Conservation (phyloP, 331 rosid species). For the Quercus phellos region DNA sequence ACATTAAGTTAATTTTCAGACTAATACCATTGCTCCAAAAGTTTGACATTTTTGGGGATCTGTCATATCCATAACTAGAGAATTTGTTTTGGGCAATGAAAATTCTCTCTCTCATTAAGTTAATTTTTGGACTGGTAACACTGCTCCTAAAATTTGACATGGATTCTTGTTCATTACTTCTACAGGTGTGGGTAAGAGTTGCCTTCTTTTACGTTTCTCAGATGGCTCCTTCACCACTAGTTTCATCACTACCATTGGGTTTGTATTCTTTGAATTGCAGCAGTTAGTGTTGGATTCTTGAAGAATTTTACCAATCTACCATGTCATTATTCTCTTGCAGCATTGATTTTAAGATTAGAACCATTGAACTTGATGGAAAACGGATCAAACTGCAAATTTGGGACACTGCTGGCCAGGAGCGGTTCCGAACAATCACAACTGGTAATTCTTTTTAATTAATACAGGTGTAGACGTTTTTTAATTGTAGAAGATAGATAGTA, state of each 20-base stretch:
- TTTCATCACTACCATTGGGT: conserved; percentile 96
- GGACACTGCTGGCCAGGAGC: conserved; percentile 99
- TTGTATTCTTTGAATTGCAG: conserved; percentile 18
- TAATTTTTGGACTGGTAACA: not conserved
- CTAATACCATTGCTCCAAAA: not conserved
- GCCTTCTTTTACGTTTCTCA: conserved; percentile 92
- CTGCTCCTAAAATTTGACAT: not conserved
- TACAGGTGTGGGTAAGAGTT: conserved; percentile 99
- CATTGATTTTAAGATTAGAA: conserved; percentile 86
- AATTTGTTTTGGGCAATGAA: not conserved
- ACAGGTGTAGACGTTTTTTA: not conserved
- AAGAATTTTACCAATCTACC: conserved; percentile 20
- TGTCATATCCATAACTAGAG: not conserved
- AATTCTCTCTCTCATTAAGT: not conserved
- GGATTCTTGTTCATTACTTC: conserved; percentile 13
- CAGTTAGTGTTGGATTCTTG: not conserved
- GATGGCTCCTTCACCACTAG: conserved; percentile 95
- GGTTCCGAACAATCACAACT: conserved; percentile 90
- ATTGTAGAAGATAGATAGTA: not conserved
- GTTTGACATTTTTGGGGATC: not conserved
- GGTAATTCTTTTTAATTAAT: conserved; percentile 40
- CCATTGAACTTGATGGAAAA: conserved; percentile 92
- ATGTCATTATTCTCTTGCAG: conserved; percentile 43
- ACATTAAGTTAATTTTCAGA: not conserved
- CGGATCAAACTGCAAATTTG: conserved; percentile 92